A percentile compares a stretch with the other conserved stretches of the same genome.
Conservation (phyloP, 768 basidiomycete genomes). For the Lactifluus subvellereus region DNA sequence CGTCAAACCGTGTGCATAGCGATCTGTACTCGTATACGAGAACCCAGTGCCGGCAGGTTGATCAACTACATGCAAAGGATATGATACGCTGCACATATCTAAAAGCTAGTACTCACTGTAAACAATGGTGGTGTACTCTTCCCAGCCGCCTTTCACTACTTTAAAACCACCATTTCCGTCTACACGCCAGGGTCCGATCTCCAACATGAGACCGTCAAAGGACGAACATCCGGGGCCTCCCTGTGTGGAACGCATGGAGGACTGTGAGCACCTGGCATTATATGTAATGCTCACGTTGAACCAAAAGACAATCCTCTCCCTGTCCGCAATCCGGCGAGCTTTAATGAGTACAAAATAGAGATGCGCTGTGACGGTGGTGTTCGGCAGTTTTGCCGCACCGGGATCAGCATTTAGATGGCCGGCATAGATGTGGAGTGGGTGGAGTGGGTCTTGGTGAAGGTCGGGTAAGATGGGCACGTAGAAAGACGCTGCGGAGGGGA, state of each 20-base stretch:
- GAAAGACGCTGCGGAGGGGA: constrained; percentile 77
- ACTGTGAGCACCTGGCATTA: background rate
- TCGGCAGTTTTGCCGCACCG: constrained; percentile 41
- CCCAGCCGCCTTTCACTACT: constrained; percentile 86
- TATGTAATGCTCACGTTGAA: constrained; percentile 72
- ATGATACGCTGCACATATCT: constrained; percentile 2
- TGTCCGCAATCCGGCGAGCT: constrained; percentile 83
- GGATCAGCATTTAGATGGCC: constrained; percentile 84
- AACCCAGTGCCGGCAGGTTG: constrained; percentile 96
- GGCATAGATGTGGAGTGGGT: constrained; percentile 74
- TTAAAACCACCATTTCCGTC: constrained; percentile 68
- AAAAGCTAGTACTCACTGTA: constrained; percentile 56
- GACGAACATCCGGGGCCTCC: constrained; percentile 97
- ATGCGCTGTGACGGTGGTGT: constrained; percentile 66
- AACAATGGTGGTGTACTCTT: constrained; percentile 92
- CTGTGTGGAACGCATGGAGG: constrained; percentile 35
- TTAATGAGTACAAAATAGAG: constrained; percentile 88
- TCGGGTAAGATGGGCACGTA: constrained; percentile 74
- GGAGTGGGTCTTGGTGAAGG: constrained; percentile 62
- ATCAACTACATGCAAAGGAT: constrained; percentile 57
- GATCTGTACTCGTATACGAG: constrained; percentile 82
- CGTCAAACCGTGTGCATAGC: constrained; percentile 72
- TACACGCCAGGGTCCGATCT: constrained; percentile 88
- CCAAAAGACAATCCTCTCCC: constrained; percentile 89
- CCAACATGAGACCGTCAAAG: constrained; percentile 98